Evolutionary conservation across 2,329 filamentous ascomycete genomes (phyloP).

Genomic region (Xylaria sp.): DNA sequence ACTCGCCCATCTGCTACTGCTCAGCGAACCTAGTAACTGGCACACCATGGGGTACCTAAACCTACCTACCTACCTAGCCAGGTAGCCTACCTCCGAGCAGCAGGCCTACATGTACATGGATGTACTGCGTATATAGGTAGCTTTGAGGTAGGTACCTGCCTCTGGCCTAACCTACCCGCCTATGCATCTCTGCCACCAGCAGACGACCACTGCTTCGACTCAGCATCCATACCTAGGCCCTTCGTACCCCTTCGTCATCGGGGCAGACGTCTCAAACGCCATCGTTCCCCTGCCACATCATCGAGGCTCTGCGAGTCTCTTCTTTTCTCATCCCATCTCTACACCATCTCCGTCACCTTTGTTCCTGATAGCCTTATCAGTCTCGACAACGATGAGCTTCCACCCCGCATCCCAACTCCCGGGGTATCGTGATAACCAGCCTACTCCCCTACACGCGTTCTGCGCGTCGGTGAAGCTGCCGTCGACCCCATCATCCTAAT

Average conservation of each 20-base stretch:
- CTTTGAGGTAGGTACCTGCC: too few relatives aligned
- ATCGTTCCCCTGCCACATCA: background rate
- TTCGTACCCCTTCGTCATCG: conserved; percentile 3
- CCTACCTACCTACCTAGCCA: too few relatives aligned
- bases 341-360: background rate
- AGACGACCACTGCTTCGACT: background rate
- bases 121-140: too few relatives aligned
- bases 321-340: background rate
- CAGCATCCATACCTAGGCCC: conserved; percentile 6
- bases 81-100: background rate
- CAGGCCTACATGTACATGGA: background rate
- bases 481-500: conserved; percentile 1
- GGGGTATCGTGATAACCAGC: conserved; percentile 36
- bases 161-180: background rate
- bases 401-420: conserved; percentile 36
- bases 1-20: conserved; percentile 6
- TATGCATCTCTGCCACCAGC: conserved; percentile 2
- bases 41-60: too few relatives aligned
- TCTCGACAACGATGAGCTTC: conserved; percentile 36
- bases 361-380: conserved; percentile 7
- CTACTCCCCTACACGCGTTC: conserved; percentile 29
- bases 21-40: background rate
- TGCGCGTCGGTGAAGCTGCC: conserved; percentile 27
- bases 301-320: background rate
- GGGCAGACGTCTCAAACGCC: conserved; percentile 1